Evolutionary conservation across 306 rosid species (phyloP), one percentile per base, ranked within the genome.

Genomic region (Notholithocarpus densiflorus): DNA sequence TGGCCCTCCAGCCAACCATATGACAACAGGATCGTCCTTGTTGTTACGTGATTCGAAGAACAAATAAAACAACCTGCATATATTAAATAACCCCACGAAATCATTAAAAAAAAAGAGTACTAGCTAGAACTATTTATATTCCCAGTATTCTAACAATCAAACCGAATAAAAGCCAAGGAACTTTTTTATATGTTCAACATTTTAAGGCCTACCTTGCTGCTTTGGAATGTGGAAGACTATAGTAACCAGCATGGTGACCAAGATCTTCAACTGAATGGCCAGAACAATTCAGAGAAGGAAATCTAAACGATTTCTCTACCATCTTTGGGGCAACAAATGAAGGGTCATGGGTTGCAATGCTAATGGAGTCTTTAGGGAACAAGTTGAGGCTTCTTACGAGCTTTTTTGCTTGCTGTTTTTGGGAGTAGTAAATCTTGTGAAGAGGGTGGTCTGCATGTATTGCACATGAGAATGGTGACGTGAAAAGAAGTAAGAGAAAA

Each of bases 1-100:
- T 74, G 96, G 99, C 34, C 98, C 99, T 83, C 98, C 99, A 4
- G 92, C 88, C 72, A 95, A 73, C 98, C 98, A 94, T 56, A 92
- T 90, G 26, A 94, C 97, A 31, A 92, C 79, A 0, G 97, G 97
- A 43, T 92, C 94, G 59, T 78, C 74, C 77, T 76, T 86, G 17
- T 57, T 90, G 57, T 5, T 88, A 71, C 97, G 56, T n/a, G 97
- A 92, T 84, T 92, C 98, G 45, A 94, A 94, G 90, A 92, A 92
- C 45, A 92, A 90, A 87, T 94, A 92, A 88, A 94, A 95, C 98
- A 93, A 82, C 85, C 99, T 95, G 91, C 81, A 74, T 10, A 71
- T 78, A 14, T 19, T 23, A 17, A 57, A 20, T 19, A 1, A 13
- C 51, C 51, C 12, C 13, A 43, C 3, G 51, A 43, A 32, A 32